These are phyloP conservation scores for Gracilaria domingensis DNA, from an alignment of 23 red algal genomes.

Conservation along the genomic window DNA sequence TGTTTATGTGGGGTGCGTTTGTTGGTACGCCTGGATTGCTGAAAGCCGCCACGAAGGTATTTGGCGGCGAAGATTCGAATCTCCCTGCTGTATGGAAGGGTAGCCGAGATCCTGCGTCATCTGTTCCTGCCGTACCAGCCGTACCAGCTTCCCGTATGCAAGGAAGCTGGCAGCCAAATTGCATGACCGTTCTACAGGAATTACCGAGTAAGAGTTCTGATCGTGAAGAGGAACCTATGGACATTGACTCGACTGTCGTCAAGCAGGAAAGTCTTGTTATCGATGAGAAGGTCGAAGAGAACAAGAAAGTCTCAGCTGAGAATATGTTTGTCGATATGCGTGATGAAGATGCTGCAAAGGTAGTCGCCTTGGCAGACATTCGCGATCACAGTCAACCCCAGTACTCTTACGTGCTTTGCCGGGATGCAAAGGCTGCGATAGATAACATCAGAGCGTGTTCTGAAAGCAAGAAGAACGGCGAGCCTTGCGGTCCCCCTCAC, in stretches of 20 bases:
- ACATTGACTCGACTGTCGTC: not conserved
- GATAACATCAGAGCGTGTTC: constrained; percentile 53
- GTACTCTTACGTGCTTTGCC: constrained; percentile 64
- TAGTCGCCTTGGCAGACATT: constrained; percentile 45
- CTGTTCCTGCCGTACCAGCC: constrained; percentile 21
- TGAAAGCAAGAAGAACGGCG: constrained; percentile 37
- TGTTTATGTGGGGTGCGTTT: constrained; percentile 80
- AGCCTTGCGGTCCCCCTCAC: constrained; percentile 56
- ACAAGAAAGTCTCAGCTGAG: not conserved
- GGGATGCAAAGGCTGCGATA: constrained; percentile 54
- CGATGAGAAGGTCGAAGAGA: not conserved
- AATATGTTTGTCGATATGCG: constrained; percentile 73
- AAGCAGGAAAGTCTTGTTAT: constrained; percentile 43
- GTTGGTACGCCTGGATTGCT: constrained; percentile 68
- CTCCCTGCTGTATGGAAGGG: constrained; percentile 63
- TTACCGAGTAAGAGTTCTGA: constrained; percentile 37
- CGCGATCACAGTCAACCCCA: constrained; percentile 5
- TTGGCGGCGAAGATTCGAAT: constrained; percentile 31
- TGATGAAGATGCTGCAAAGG: constrained; percentile 52
- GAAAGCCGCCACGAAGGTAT: constrained; percentile 18
- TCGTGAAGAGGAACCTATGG: constrained; percentile 12
- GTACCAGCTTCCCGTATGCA: constrained; percentile 1
- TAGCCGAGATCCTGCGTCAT: not conserved
- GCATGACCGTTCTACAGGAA: constrained; percentile 48
- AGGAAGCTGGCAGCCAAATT: constrained; percentile 48